Evolutionary conservation across 257 asterid species (phyloP).

Genomic region (Plantago ovata): DNA sequence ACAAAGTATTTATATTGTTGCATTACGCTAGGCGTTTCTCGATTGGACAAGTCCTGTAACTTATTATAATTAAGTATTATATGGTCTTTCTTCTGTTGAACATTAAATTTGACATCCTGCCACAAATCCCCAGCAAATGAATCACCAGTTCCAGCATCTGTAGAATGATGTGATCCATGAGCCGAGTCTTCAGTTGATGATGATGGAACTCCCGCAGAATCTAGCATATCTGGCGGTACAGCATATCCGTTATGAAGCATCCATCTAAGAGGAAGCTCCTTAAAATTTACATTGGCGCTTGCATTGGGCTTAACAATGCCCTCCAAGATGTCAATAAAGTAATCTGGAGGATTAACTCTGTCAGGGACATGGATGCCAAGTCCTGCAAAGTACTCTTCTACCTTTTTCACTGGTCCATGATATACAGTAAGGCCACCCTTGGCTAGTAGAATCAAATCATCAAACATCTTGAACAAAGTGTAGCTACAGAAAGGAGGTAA

Average conservation of each 20-base stretch:
- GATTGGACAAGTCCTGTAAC: constrained; percentile 59
- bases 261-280: constrained; percentile 97
- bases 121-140: constrained; percentile 75
- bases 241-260: constrained; percentile 97
- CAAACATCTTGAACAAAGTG: constrained; percentile 95
- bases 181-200: constrained; percentile 47
- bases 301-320: constrained; percentile 67
- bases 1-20: constrained; percentile 72
- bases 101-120: constrained; percentile 65
- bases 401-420: constrained; percentile 95
- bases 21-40: constrained; percentile 48
- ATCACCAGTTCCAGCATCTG: constrained; percentile 33
- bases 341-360: constrained; percentile 94
- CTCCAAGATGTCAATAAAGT: constrained; percentile 89
- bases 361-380: constrained; percentile 86
- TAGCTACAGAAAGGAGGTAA: constrained; percentile 54
- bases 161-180: constrained; percentile 42
- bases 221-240: constrained; percentile 89
- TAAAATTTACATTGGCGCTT: constrained; percentile 51
- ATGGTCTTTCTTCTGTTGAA: constrained; percentile 64
- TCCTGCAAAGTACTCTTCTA: constrained; percentile 87
- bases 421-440: constrained; percentile 97
- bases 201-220: constrained; percentile 53
- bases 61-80: constrained; percentile 46
- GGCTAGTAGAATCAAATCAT: constrained; percentile 92